These are phyloP conservation scores for Hymenotorrendiella dingleyae DNA, from an alignment of 2,329 filamentous ascomycete genomes.

Conservation along the genomic window DNA sequence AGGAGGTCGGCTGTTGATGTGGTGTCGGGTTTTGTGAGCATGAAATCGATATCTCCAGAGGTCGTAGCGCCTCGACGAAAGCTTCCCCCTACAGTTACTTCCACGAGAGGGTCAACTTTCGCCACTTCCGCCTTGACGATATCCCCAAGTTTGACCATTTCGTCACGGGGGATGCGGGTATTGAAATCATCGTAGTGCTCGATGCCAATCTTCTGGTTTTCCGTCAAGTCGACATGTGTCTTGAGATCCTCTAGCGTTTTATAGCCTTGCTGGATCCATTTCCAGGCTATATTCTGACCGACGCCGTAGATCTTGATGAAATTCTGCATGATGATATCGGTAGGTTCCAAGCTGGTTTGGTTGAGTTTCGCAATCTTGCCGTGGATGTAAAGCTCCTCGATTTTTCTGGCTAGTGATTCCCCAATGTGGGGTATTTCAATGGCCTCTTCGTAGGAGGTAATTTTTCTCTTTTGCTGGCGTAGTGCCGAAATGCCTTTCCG, in stretches of 20 bases:
- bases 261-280: constrained; percentile 72
- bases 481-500: constrained; percentile 71
- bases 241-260: constrained; percentile 67
- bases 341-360: constrained; percentile 59
- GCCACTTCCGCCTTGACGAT: constrained; percentile 56
- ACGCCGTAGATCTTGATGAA: constrained; percentile 80
- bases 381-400: constrained; percentile 81
- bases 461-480: constrained; percentile 55
- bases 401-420: constrained; percentile 68
- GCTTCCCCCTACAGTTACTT: constrained; percentile 74
- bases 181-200: constrained; percentile 77
- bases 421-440: constrained; percentile 63
- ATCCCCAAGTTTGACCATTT: constrained; percentile 64
- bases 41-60: constrained; percentile 78
- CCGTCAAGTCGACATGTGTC: constrained; percentile 54
- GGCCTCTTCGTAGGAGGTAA: constrained; percentile 67
- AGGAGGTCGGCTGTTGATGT: constrained; percentile 48
- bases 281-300: constrained; percentile 61
- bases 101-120: constrained; percentile 54
- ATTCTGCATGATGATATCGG: constrained; percentile 56
- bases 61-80: constrained; percentile 72
- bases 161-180: constrained; percentile 67
- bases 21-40: constrained; percentile 66
- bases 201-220: constrained; percentile 69
- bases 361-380: constrained; percentile 67